Evolutionary conservation across 441 rosid species (phyloP).

Genomic region (Omphalea diandra): DNA sequence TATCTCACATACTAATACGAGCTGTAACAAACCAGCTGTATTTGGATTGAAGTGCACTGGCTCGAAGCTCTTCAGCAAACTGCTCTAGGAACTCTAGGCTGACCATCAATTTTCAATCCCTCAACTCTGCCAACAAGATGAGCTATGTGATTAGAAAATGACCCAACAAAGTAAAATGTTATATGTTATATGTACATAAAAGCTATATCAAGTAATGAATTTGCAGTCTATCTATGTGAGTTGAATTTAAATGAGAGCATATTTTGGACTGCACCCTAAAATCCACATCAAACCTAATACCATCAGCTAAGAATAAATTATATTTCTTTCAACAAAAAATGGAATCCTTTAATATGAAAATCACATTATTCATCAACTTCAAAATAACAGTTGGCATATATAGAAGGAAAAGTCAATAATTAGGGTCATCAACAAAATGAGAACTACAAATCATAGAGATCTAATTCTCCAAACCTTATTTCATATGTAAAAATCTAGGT

Average conservation of each 20-base stretch:
- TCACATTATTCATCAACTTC: background rate
- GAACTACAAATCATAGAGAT: background rate
- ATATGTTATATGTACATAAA: background rate
- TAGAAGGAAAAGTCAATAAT: background rate
- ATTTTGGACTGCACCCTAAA: too few species aligned
- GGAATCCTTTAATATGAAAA: background rate
- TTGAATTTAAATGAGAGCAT: too few species aligned
- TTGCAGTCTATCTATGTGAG: background rate
- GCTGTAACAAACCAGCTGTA: background rate
- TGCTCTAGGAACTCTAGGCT: background rate
- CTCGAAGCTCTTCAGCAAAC: constrained; percentile 8
- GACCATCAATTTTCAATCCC: constrained; percentile 25
- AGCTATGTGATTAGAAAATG: constrained; percentile 1
- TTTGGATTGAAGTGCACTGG: constrained; percentile 7
- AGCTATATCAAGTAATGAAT: background rate
- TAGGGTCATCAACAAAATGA: background rate
- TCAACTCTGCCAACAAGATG: constrained; percentile 32
- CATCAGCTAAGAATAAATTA: background rate
- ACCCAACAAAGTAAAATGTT: background rate
- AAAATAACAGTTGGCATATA: background rate
- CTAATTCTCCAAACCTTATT: background rate
- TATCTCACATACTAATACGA: background rate
- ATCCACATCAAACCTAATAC: background rate
- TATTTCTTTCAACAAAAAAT: background rate
- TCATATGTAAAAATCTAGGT: background rate